These are phyloP conservation scores for Heterobasidion parviporum DNA, from an alignment of 1,284 basidiomycete genomes.

Conservation along the genomic window DNA sequence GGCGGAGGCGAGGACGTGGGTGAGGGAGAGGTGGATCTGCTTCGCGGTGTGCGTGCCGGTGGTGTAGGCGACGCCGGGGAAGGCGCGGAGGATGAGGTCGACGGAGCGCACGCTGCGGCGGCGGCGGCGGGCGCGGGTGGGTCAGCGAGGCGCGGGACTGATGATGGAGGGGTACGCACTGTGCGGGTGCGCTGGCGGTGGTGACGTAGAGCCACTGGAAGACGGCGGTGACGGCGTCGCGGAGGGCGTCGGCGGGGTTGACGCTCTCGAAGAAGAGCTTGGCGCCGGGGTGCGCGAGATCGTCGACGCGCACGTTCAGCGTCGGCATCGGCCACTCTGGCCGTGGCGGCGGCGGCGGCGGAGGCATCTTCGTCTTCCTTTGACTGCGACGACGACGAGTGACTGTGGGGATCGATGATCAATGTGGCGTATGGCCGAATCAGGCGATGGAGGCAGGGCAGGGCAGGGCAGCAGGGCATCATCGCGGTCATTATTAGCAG, in stretches of 20 bases:
- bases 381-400: background rate
- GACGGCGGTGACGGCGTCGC: slow-evolving; percentile 42
- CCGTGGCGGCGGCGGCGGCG: slow-evolving; percentile 22
- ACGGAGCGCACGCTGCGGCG: slow-evolving; percentile 41
- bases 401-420: background rate
- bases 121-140: background rate
- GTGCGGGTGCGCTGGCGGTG: slow-evolving; percentile 37
- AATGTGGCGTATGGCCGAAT: background rate
- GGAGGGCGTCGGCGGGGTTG: slow-evolving; percentile 36
- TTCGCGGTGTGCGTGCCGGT: slow-evolving; percentile 47
- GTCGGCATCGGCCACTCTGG: slow-evolving; percentile 44
- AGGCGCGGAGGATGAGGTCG: slow-evolving; percentile 47
- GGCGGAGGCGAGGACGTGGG: slow-evolving; percentile 42
- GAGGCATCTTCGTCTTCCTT: slow-evolving; percentile 17
- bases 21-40: slow-evolving; percentile 63
- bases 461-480: too few relatives aligned
- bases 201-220: slow-evolving; percentile 52
- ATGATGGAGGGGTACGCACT: background rate
- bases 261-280: slow-evolving; percentile 47
- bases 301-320: slow-evolving; percentile 47
- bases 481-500: too few relatives aligned
- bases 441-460: too few relatives aligned
- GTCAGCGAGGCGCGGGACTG: background rate
- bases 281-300: slow-evolving; percentile 50
- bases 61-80: slow-evolving; percentile 63